Percentiles rank a stretch among this genome's conserved stretches.
These are phyloP conservation scores for Leucogyrophana mollusca DNA, from an alignment of 768 basidiomycete species.

Conservation along the genomic window DNA sequence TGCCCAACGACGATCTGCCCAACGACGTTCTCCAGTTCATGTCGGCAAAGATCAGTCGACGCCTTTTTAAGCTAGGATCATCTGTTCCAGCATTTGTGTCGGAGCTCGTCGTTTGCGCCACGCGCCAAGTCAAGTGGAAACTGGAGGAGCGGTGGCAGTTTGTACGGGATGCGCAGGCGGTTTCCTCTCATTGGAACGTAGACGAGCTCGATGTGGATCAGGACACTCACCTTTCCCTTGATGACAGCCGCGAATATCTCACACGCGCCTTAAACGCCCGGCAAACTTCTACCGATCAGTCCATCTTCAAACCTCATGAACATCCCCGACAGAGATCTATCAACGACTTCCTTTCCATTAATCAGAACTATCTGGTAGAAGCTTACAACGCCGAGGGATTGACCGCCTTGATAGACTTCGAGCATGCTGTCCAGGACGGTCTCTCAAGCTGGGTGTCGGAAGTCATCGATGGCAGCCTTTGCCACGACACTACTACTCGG, in stretches of 20 bases:
- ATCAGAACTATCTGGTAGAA: slow-evolving; percentile 9
- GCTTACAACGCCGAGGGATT: slow-evolving; percentile 15
- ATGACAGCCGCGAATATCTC: slow-evolving; percentile 29
- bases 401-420: slow-evolving; percentile 36
- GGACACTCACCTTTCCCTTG: slow-evolving; percentile 37
- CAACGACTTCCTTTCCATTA: slow-evolving; percentile 14
- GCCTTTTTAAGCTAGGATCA: slow-evolving; percentile 19
- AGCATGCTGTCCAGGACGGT: slow-evolving; percentile 25
- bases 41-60: slow-evolving; percentile 34
- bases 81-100: slow-evolving; percentile 16
- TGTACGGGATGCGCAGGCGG: slow-evolving; percentile 23
- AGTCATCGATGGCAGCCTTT: slow-evolving; percentile 30
- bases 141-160: slow-evolving; percentile 35
- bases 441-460: slow-evolving; percentile 31
- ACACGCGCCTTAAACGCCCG: slow-evolving; percentile 10
- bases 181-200: slow-evolving; percentile 22
- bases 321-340: slow-evolving; percentile 12
- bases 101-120: slow-evolving; percentile 11
- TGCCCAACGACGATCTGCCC: slow-evolving; percentile 16
- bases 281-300: too few species aligned
- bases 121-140: slow-evolving; percentile 7
- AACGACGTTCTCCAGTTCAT: slow-evolving; percentile 38
- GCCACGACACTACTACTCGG: slow-evolving; percentile 5
- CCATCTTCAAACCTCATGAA: slow-evolving; percentile 5
- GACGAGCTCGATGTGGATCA: slow-evolving; percentile 20